Base-by-base conservation (phyloP, 73 alveolate species). In the Paramecium sonneborni region DNA sequence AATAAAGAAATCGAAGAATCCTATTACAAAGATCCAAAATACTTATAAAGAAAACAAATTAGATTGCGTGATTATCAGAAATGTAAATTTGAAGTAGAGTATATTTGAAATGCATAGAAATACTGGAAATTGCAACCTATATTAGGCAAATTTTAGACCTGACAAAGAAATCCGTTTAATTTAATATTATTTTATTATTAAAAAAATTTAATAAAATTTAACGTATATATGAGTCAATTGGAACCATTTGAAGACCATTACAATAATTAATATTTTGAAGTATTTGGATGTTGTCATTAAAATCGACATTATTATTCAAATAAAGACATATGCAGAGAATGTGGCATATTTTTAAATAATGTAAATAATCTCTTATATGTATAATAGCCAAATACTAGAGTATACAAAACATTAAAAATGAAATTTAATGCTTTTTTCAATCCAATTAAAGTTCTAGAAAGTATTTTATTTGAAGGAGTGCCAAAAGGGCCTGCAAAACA, bases 281-380 rank as follows among this genome's bases (percentile, higher is more conserved):
- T 23, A 79, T 79, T 79, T 12, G 90, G 90, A 20, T 79, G 90
- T 34, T 18, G 55, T 18, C 90, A 79, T 79, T 18, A 20, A 12
- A 18, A 23, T 41, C 44, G 74, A 24, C 39, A 23, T 1, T 3
- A 11, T 23, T 79, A 79, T 79, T 24, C 34, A 1, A 76, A 79
- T 20, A 79, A 79, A 44, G 21, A 14, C 12, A 30, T 79, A 5
- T 79, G 90, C 52, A 18, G 18, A 24, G 44, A 79, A 44, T 79
- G 90, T 44, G 90, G 90, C 15, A 39, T 79, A 79, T 79, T 43
- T 62, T 30, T 79, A 26, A 79, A 79, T 46, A 44, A 79, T 46
- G 90, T 79, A 79, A 10, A 15, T 34, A 15, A 9, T 20, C 1
- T 24, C n/a, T 79, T 21, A 41, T 41, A 44, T 76, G 6, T 34